Conservation (phyloP, 2,329 filamentous ascomycete genomes). For the Coniochaeta sp. region DNA sequence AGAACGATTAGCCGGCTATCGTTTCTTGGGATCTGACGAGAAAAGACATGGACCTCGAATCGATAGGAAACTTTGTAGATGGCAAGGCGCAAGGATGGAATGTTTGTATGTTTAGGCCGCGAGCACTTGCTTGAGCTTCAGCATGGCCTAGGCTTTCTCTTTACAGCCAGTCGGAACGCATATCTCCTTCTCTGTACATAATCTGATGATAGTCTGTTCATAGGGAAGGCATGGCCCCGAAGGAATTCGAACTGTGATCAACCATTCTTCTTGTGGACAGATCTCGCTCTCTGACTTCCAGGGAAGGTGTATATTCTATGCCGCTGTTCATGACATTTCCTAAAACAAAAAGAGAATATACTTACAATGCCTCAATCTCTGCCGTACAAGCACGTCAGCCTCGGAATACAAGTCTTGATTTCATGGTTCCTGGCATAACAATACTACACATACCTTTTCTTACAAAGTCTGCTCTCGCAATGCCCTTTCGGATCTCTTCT, state of each 20-base stretch:
- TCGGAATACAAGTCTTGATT: neutral
- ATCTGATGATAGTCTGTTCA: neutral
- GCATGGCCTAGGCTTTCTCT: neutral
- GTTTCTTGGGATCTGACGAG: neutral
- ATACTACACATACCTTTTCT: conserved; percentile 63
- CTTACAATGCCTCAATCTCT: conserved; percentile 92
- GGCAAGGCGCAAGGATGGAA: neutral
- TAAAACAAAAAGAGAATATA: conserved; percentile 12
- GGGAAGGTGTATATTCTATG: too few species aligned
- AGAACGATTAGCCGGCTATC: conserved; percentile 1
- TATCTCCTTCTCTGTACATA: neutral
- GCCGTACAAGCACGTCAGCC: conserved; percentile 3
- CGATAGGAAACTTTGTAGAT: neutral
- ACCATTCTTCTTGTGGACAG: neutral
- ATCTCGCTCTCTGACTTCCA: neutral
- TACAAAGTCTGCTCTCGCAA: conserved; percentile 76
- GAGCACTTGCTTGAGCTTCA: neutral
- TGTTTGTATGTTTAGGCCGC: neutral
- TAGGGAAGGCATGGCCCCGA: neutral
- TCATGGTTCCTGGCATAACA: neutral
- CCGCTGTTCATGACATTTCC: neutral
- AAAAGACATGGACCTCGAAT: neutral
- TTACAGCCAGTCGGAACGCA: neutral
- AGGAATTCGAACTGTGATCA: neutral
- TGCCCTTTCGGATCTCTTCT: conserved; percentile 65